These are phyloP conservation scores for Staphylotrichum longicolle DNA, from an alignment of 495 filamentous ascomycete genomes.

Conservation along the genomic window DNA sequence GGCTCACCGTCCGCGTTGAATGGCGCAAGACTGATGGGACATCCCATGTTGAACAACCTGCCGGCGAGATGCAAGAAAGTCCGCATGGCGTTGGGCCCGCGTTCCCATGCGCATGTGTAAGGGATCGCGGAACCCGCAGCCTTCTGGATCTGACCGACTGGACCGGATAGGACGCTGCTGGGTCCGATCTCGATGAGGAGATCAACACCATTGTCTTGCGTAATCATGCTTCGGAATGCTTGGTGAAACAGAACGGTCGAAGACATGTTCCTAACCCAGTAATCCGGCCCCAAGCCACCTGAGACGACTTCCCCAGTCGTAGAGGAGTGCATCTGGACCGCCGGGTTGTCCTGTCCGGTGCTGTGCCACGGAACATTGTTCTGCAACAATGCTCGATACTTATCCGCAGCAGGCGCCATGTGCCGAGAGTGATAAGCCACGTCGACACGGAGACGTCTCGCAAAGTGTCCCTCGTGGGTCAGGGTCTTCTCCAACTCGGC, in stretches of 20 bases:
- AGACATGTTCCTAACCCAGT: conserved; percentile 33
- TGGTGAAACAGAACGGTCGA: conserved; percentile 35
- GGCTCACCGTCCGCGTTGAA: too few species aligned
- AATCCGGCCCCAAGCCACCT: not conserved
- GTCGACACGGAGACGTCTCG: conserved; percentile 32
- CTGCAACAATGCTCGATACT: conserved; percentile 25
- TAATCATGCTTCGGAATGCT: conserved; percentile 18
- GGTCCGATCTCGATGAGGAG: conserved; percentile 54
- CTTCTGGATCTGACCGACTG: conserved; percentile 20
- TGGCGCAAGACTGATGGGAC: too few species aligned
- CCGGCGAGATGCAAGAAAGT: conserved; percentile 27
- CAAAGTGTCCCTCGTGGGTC: conserved; percentile 32
- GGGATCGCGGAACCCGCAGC: not conserved
- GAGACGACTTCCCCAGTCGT: too few species aligned
- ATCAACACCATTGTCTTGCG: not conserved
- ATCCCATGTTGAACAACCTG: conserved; percentile 14
- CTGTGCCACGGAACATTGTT: not conserved
- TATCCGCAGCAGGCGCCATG: conserved; percentile 24
- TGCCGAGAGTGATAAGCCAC: conserved; percentile 42
- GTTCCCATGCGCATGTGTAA: conserved; percentile 30
- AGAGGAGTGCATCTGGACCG: too few species aligned
- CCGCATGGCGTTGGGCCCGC: conserved; percentile 28
- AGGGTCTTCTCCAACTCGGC: conserved; percentile 38
- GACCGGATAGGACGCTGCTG: conserved; percentile 45
- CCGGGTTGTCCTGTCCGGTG: too few species aligned